Percentiles rank a stretch among this genome's conserved stretches.
Conservation (phyloP, 192 early-diverging fungal species). For the Coemansia interrupta region DNA sequence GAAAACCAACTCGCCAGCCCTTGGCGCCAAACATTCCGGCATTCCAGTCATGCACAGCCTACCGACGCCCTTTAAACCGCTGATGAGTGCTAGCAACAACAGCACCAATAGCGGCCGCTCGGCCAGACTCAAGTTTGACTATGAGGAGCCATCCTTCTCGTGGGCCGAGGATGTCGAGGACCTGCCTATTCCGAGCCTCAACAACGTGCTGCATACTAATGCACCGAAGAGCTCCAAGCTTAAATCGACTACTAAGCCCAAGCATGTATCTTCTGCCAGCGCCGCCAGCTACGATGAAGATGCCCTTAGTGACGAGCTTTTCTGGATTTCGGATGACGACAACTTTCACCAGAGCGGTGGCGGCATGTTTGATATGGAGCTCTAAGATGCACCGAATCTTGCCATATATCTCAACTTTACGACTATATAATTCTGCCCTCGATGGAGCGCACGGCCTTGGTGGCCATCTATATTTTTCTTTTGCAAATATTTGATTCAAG, state of each 20-base stretch:
- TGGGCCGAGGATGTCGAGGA: conserved; percentile 55
- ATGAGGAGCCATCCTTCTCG: conserved; percentile 28
- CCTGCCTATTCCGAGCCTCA: conserved; percentile 42
- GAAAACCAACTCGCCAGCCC: neutral
- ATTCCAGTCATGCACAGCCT: conserved; percentile 34
- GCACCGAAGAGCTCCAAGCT: neutral
- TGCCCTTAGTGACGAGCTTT: conserved; percentile 41
- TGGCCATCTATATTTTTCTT: no score
- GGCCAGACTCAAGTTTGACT: conserved; percentile 11
- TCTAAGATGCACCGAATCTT: conserved; percentile 6
- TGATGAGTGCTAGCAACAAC: neutral
- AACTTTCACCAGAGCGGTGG: conserved; percentile 19
- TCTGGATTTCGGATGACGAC: conserved; percentile 43
- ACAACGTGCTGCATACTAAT: conserved; percentile 7
- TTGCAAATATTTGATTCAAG: no score
- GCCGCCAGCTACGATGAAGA: conserved; percentile 26
- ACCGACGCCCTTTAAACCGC: conserved; percentile 22
- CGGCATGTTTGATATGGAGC: conserved; percentile 44
- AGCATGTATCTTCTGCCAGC: neutral
- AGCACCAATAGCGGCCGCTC: conserved; percentile 3
- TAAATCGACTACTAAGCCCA: neutral
- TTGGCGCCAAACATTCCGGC: neutral
- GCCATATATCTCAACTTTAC: no score
- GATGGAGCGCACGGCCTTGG: no score
- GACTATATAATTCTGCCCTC: no score